phyloP scores from a whole-genome alignment of 2,329 filamentous ascomycete genomes.

The Aureobasidium sp. region DNA sequence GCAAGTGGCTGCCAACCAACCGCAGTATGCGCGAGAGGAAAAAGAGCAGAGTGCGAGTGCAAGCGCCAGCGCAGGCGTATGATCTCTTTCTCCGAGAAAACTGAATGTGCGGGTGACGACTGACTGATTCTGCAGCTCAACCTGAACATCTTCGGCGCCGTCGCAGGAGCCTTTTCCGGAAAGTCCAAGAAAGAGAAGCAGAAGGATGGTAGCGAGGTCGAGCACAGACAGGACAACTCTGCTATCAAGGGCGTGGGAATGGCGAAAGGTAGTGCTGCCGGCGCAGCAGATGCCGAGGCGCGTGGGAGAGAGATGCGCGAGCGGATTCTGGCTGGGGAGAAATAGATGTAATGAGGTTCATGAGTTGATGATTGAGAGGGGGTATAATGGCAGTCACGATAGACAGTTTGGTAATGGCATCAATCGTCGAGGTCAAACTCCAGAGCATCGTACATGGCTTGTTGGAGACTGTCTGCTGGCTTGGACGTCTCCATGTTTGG shows the following conservation, averaged over 20 bases:
- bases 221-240: conserved; percentile 26
- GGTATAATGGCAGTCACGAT: background rate
- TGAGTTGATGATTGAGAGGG: background rate
- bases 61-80: conserved; percentile 27
- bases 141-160: conserved; percentile 32
- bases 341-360: conserved; percentile 10
- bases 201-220: conserved; percentile 27
- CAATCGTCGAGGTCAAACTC: conserved; percentile 17
- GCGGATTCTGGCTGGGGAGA: conserved; percentile 21
- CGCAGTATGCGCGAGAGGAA: conserved; percentile 20
- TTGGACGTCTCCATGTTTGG: background rate
- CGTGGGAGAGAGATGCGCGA: conserved; percentile 22
- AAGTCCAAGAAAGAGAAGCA: conserved; percentile 28
- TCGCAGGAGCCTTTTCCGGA: conserved; percentile 29
- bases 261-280: conserved; percentile 17
- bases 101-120: no score
- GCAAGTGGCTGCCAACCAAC: conserved; percentile 9
- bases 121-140: conserved; percentile 26
- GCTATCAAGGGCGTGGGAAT: conserved; percentile 25
- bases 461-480: conserved; percentile 3
- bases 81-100: background rate
- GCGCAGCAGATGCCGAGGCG: conserved; percentile 19
- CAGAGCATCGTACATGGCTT: conserved; percentile 19
- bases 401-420: conserved; percentile 1
- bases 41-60: conserved; percentile 29